These are phyloP conservation scores for Fusarium agapanthi DNA, from an alignment of 2,329 filamentous ascomycete species.

Conservation along the genomic window DNA sequence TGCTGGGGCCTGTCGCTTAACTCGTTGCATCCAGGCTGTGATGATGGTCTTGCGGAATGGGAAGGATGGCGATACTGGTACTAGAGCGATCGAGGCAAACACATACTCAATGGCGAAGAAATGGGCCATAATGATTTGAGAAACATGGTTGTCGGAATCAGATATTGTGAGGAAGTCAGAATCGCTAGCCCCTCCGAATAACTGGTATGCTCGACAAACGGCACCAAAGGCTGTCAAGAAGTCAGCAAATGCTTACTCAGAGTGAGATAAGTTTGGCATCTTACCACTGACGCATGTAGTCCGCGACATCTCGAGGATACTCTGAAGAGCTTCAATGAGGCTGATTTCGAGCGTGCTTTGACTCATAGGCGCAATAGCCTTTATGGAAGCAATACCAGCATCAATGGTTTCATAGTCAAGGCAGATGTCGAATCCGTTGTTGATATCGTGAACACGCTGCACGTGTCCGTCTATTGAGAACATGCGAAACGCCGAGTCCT, in stretches of 20 bases:
- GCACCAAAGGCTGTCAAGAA: neutral
- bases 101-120: neutral
- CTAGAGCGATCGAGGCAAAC: neutral
- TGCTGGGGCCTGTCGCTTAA: neutral
- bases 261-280: rapidly evolving
- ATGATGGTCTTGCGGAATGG: neutral
- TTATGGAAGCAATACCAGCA: neutral
- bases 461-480: neutral
- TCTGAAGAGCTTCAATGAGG: neutral
- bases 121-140: neutral
- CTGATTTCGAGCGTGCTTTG: neutral
- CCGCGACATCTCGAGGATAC: neutral
- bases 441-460: neutral
- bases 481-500: neutral
- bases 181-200: neutral
- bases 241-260: neutral
- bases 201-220: neutral
- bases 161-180: neutral
- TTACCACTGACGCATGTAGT: neutral
- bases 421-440: neutral
- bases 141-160: neutral
- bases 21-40: neutral
- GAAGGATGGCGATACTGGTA: neutral
- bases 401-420: rapidly evolving
- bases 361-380: neutral